Evolutionary conservation across 192 early-diverging fungal species (phyloP), one percentile per base, ranked within the genome.

Genomic region (Bifiguratus adelaidae): DNA sequence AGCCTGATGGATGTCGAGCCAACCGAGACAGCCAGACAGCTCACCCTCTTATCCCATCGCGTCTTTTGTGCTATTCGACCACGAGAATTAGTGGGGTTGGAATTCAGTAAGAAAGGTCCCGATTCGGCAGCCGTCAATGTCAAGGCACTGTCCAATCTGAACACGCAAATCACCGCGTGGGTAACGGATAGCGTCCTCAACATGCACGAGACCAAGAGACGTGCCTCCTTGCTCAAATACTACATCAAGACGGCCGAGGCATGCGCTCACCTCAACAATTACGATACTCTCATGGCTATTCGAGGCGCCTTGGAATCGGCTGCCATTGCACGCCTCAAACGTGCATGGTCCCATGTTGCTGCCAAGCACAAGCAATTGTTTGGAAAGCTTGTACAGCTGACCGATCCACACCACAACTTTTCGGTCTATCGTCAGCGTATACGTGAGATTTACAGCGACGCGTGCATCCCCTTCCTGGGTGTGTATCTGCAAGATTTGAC

Each of bases 241-340:
- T 87, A 88, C 56, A 82, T 95, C 32, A 65, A 73, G 15, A 71
- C 94, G 60, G 85, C 83, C 20, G 80, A 86, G 78, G 60, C 72
- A 69, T 89, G 91, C 65, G 77, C 80, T 24, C 53, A 55, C n/a
- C 63, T 98, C 28, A 93, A 96, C 63, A 99, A 99, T 73, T 99
- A 86, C 50, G 91, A 89, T 62, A 86, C 89, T 3, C 72, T 94
- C 25, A 89, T 88, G 68, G 80, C 91, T 7, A 86, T 95, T 36
- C 72, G 90, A 11, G 89, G 88, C 22, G 91, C 85, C 7, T 80
- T 99, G 51, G 85, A 89, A 28, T 83, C 86, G 3, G 85, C 88
- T 4, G 83, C 90, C 11, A 78, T 99, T 48, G 81, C 86, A 62
- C 82, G 95, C 15, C 65, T 97, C 35, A 83, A 80, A 13, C 80